phyloP scores from a whole-genome alignment of 169 alveolate species.

The Babesia divergens region DNA sequence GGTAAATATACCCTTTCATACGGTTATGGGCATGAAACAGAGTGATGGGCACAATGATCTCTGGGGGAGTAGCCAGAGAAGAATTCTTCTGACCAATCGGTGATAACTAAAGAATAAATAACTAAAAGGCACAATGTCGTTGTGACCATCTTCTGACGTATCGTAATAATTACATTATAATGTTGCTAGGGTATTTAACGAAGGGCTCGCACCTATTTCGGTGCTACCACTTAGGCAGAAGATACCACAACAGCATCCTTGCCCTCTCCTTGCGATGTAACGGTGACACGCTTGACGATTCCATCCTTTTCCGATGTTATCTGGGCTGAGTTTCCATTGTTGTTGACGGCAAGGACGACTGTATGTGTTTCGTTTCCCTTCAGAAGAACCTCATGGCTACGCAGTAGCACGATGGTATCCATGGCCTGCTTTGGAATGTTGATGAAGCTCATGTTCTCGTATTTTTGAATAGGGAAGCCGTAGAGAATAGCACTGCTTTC shows the following conservation, averaged over 20 bases:
- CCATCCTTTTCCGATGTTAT: not conserved
- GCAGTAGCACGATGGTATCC: not conserved
- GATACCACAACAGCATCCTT: no score
- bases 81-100: no score
- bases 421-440: not conserved
- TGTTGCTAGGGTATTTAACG: no score
- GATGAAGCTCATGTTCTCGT: not conserved
- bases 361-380: not conserved
- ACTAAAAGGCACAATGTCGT: no score
- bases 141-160: no score
- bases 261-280: constrained; percentile 5
- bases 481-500: not conserved
- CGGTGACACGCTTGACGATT: not conserved
- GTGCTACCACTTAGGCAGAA: no score
- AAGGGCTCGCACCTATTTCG: no score
- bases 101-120: no score
- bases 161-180: no score
- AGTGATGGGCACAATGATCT: no score
- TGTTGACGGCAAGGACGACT: not conserved
- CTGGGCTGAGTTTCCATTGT: not conserved
- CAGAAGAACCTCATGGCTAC: constrained; percentile 18
- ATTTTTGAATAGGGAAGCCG: not conserved
- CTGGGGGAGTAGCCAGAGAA: no score
- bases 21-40: not conserved
- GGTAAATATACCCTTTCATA: not conserved